Conservation (phyloP, 495 filamentous ascomycete species). For the Pseudoneurospora amorphoporcata region DNA sequence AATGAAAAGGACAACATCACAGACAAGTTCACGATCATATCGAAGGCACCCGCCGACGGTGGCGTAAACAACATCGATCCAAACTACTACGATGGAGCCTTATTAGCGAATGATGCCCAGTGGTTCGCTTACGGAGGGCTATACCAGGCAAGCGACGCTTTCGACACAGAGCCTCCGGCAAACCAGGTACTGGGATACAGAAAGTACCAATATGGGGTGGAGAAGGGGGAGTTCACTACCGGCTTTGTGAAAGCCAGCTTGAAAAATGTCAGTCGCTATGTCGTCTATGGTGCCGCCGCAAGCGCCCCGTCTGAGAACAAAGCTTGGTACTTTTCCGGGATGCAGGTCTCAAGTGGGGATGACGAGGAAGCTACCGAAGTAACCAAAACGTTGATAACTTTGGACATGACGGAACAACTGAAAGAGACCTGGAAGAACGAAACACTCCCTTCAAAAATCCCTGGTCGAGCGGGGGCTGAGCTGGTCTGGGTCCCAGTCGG, state of each 20-base stretch:
- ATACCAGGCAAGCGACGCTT: conserved; percentile 6
- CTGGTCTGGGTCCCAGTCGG: conserved; percentile 63
- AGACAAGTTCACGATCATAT: conserved; percentile 34
- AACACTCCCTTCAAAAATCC: conserved; percentile 40
- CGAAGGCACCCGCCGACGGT: conserved; percentile 31
- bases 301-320: conserved; percentile 62
- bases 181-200: conserved; percentile 40
- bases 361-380: conserved; percentile 22
- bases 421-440: conserved; percentile 44
- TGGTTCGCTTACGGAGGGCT: conserved; percentile 46
- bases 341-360: conserved; percentile 34
- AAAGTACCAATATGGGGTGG: conserved; percentile 37
- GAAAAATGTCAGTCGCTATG: conserved; percentile 44
- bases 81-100: conserved; percentile 50
- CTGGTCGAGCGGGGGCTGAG: conserved; percentile 50
- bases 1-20: conserved; percentile 43
- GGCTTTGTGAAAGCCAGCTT: conserved; percentile 31
- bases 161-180: conserved; percentile 19
- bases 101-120: conserved; percentile 56
- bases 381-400: conserved; percentile 45
- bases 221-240: conserved; percentile 26
- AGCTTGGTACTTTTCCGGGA: conserved; percentile 62
- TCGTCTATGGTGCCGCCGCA: conserved; percentile 53
- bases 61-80: conserved; percentile 47
- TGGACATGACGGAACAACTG: conserved; percentile 46